Evolutionary conservation across 2,329 filamentous ascomycete species (phyloP), one percentile per base, ranked within the genome.

Genomic region (Clarireedia homoeocarpa): DNA sequence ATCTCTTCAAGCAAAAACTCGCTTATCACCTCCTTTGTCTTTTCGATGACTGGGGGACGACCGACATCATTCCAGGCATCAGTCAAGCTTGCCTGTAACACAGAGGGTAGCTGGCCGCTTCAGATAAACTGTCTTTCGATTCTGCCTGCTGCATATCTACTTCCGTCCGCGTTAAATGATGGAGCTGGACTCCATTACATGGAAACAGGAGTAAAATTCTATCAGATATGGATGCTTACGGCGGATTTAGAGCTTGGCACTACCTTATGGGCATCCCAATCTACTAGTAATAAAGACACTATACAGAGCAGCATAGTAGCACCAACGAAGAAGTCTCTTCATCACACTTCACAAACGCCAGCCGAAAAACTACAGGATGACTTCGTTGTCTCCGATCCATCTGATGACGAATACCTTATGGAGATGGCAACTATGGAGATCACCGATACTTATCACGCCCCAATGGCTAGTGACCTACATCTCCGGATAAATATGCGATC

Each of bases 181-280:
- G 61, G 59, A 2, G 52, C 48, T 46, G 63, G 60, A 46, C 23
- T 52, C 15, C 53, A 62, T 12, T 73, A 76, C 51, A 56, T 65
- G 9, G 60, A 69, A 3, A 59, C 70, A 24, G 67, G 67, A 3
- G 63, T 75, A 2, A 68, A 69, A 20, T 78, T 80, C 60, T 79
- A 75, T 53, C 77, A 81, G 58, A 59, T 78, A 14, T 73, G 71
- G 52, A 67, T 71, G 10, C 61, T 82, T 2, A 71, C 66, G 5
- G 66, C 69, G 24, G 70, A 79, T 56, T 67, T 79, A 40, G 71
- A 72, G 40, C 58, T 82, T 15, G 66, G 68, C 38, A 75, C 74
- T 51, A 73, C 72, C 23, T 55, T 71, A 69, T 53, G 70, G 66
- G 58, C 67, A 17, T 44, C n/a, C n/a, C n/a, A 44, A 12, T 44